Conservation (phyloP, 306 rosid species). For the Benincasa hispida region DNA sequence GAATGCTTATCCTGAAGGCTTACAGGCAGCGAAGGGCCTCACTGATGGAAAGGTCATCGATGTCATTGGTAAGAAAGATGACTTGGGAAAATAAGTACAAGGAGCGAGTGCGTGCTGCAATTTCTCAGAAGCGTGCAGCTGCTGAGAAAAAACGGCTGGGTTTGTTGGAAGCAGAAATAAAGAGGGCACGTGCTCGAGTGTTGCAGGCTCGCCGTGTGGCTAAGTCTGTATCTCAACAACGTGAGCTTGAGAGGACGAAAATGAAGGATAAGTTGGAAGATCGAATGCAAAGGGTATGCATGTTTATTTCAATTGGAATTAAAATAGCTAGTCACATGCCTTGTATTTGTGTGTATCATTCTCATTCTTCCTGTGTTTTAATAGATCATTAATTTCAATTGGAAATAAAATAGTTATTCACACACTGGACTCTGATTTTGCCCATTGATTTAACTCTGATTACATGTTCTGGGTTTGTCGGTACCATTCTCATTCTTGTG, state of each 20-base stretch:
- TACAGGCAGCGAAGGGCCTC: slow-evolving; percentile 73
- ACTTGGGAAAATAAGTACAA: slow-evolving; percentile 78
- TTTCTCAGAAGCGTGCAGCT: slow-evolving; percentile 72
- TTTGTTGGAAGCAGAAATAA: slow-evolving; percentile 78
- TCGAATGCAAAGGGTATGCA: slow-evolving; percentile 74
- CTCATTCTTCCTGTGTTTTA: slow-evolving; percentile 4
- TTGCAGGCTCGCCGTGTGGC: slow-evolving; percentile 69
- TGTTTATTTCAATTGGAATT: slow-evolving; percentile 5
- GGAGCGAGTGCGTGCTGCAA: slow-evolving; percentile 82
- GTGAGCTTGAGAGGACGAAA: slow-evolving; percentile 76
- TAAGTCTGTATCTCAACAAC: slow-evolving; percentile 65
- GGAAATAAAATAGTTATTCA: neutral
- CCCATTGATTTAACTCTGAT: neutral
- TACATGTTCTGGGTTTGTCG: slow-evolving; percentile 1
- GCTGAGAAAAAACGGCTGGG: slow-evolving; percentile 77
- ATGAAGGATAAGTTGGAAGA: slow-evolving; percentile 74
- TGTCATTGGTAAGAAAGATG: slow-evolving; percentile 60
- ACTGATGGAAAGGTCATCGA: slow-evolving; percentile 75
- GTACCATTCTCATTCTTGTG: neutral
- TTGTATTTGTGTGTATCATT: neutral
- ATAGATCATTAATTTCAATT: slow-evolving; percentile 14
- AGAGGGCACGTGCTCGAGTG: slow-evolving; percentile 61
- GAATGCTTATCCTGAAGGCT: slow-evolving; percentile 76
- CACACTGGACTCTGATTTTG: neutral
- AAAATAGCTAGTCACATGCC: neutral